Evolutionary conservation across 306 rosid genomes (phyloP).

Genomic region (Herpetospermum pedunculosum): DNA sequence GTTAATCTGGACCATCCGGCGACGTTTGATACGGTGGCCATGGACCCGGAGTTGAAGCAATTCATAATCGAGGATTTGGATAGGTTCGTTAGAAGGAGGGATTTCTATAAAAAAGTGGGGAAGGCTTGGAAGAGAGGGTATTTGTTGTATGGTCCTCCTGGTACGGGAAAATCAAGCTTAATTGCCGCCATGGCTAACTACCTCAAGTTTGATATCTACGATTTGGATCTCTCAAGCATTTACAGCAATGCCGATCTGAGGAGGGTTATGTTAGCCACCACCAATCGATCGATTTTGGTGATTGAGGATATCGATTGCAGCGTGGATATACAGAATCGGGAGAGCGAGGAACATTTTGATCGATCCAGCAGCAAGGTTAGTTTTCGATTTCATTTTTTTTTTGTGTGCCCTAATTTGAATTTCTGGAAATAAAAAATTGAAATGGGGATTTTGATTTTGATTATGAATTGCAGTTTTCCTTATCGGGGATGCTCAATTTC

Average conservation of each 20-base stretch:
- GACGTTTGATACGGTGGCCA: background rate
- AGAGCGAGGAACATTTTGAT: background rate
- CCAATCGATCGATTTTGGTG: constrained; percentile 1
- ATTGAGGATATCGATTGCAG: constrained; percentile 3
- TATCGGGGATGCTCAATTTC: background rate
- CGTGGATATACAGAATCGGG: background rate
- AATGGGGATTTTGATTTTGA: background rate
- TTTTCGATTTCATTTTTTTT: background rate
- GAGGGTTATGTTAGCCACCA: background rate
- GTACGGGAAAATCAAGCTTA: constrained; percentile 1
- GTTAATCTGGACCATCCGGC: background rate
- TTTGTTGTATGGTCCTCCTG: constrained; percentile 5
- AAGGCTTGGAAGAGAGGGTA: constrained; percentile 7
- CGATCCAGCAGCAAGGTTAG: background rate
- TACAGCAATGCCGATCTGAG: background rate
- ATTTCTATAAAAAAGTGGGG: background rate
- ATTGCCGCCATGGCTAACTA: constrained; percentile 9
- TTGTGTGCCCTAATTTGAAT: background rate
- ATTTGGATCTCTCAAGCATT: background rate
- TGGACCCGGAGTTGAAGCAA: background rate
- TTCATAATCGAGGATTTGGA: background rate
- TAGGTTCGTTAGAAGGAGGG: background rate
- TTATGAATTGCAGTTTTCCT: background rate
- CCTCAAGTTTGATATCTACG: background rate
- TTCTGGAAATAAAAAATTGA: background rate